Evolutionary conservation across 768 basidiomycete genomes (phyloP).

Genomic region (Mycena galericulata): DNA sequence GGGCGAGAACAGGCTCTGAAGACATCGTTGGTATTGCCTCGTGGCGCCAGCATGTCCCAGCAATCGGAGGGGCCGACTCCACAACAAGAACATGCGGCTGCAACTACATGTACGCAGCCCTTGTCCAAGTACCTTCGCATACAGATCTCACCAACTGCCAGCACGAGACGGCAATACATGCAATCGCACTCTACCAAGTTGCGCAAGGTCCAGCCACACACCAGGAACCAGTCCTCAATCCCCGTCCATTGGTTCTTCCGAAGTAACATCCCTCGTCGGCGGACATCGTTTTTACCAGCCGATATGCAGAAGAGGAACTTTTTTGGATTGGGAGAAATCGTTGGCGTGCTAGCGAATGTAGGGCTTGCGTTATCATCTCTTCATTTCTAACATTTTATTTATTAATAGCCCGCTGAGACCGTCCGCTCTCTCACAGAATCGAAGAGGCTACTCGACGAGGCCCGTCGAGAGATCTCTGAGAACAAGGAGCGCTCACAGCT

Average conservation of each 20-base stretch:
- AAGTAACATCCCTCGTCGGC: slow-evolving; percentile 76
- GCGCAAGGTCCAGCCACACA: slow-evolving; percentile 41
- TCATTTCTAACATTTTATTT: neutral
- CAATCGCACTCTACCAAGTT: slow-evolving; percentile 39
- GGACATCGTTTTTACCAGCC: slow-evolving; percentile 68
- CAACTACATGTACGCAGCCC: slow-evolving; percentile 29
- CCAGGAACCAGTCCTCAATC: slow-evolving; percentile 44
- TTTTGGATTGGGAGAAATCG: slow-evolving; percentile 84
- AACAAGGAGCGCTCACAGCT: slow-evolving; percentile 73
- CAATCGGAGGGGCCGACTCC: slow-evolving; percentile 19
- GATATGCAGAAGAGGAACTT: slow-evolving; percentile 77
- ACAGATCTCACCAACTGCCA: neutral
- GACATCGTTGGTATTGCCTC: slow-evolving; percentile 4
- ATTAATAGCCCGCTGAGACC: slow-evolving; percentile 76
- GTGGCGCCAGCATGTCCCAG: slow-evolving; percentile 16
- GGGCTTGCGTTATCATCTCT: slow-evolving; percentile 37
- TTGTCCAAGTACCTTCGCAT: neutral
- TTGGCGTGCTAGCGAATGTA: slow-evolving; percentile 82
- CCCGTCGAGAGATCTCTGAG: slow-evolving; percentile 79
- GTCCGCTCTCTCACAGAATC: slow-evolving; percentile 86
- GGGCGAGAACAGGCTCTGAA: neutral
- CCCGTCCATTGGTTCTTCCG: slow-evolving; percentile 81
- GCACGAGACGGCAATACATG: slow-evolving; percentile 23
- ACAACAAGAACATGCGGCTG: slow-evolving; percentile 30
- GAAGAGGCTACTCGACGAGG: slow-evolving; percentile 79